Base-by-base conservation (phyloP, 768 basidiomycete genomes). In the Dendrothele bispora region DNA sequence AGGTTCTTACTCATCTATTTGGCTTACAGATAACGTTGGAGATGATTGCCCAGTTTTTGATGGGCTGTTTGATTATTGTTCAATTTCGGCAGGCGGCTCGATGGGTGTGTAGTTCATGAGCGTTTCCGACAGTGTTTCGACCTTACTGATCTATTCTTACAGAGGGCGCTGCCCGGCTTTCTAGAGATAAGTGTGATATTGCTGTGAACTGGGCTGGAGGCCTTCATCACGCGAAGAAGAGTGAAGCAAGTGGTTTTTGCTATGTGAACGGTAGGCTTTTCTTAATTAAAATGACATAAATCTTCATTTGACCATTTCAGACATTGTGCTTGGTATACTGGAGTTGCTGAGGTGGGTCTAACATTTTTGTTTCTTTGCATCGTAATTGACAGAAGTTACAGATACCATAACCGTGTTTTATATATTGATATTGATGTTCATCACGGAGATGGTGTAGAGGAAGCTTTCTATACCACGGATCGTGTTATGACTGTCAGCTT, bases 201-300 rank as follows among this genome's bases (percentile, higher is more conserved):
- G 97, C 97, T 3, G 84, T 99, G 46, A 99, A 99, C 61, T 99
- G 97, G 97, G 95, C 97, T 7, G 97, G 97, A 12, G 97, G 97
- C 14, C 74, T 99, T 37, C 97, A 99, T 65, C 97, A 99, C 62
- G 94, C 97, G 3, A 99, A 98, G 73, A 99, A 98, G 74, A 92
- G 93, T 36, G 97, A 99, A 70, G 97, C 97, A 0, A 95, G 91
- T 57, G 97, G 97, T 2, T 99, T 99, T 68, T 99, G 97, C 70
- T 99, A 98, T 64, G 91, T 98, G 36, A 98, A 98, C 59, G 95
- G 94, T 94, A 50, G 32, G 74, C 57, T 39, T 29, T 30, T 38
- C 28, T 40, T 20, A 30, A 36, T 48, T 26, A n/a, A 26, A 30
- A 43, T 20, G 7, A 11, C 38, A 18, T 24, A 27, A n/a, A 21